These are phyloP conservation scores for Backusella tuberculispora DNA, from an alignment of 192 early-diverging fungal genomes.

Conservation along the genomic window DNA sequence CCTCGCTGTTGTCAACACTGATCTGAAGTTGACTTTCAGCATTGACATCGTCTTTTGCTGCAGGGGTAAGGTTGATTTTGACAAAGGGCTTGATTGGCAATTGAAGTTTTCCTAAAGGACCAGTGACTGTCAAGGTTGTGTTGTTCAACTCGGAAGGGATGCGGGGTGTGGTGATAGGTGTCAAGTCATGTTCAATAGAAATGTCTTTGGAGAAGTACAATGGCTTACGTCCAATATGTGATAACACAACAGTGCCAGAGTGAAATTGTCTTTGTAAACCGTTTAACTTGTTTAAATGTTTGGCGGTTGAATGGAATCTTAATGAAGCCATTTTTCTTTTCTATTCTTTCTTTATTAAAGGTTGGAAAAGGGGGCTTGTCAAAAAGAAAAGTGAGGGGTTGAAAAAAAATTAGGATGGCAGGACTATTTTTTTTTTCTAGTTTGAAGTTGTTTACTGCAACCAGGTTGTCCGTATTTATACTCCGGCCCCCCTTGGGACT, in stretches of 20 bases:
- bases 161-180: slow-evolving; percentile 68
- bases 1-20: slow-evolving; percentile 56
- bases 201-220: slow-evolving; percentile 81
- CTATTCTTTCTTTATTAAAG: neutral
- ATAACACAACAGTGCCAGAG: slow-evolving; percentile 49
- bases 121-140: slow-evolving; percentile 72
- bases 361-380: slow-evolving; percentile 1
- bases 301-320: neutral
- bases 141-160: slow-evolving; percentile 62
- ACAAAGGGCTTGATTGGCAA: slow-evolving; percentile 89
- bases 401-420: neutral
- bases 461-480: neutral
- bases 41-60: slow-evolving; percentile 25
- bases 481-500: neutral
- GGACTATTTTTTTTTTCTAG: neutral
- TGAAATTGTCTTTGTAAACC: slow-evolving; percentile 38
- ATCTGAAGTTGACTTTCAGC: slow-evolving; percentile 55
- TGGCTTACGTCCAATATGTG: slow-evolving; percentile 82
- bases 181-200: slow-evolving; percentile 63
- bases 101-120: slow-evolving; percentile 78
- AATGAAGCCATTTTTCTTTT: slow-evolving; percentile 14
- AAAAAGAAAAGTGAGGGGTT: slow-evolving; percentile 11
- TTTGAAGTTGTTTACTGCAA: neutral
- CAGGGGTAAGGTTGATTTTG: slow-evolving; percentile 38
- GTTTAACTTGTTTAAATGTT: neutral